phyloP scores from a whole-genome alignment of 179 eudicot species.

The Amaranthus tricolor region DNA sequence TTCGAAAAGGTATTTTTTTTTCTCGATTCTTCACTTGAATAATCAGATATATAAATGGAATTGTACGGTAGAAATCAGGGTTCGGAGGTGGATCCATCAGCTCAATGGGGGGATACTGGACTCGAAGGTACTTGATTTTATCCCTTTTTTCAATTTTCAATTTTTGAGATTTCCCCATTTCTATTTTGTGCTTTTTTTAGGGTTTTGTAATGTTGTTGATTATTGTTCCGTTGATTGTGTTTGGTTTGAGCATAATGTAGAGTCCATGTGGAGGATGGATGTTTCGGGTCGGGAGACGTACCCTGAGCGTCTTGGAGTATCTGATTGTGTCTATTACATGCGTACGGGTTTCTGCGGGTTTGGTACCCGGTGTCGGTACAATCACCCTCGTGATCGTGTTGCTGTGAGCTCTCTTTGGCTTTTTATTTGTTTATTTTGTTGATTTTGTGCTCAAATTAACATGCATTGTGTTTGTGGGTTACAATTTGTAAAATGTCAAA shows the following conservation, averaged over 20 bases:
- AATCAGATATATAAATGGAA: constrained; percentile 43
- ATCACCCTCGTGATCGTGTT: constrained; percentile 82
- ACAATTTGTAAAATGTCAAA: neutral
- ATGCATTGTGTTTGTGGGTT: constrained; percentile 16
- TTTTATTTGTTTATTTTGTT: neutral
- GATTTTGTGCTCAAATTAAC: neutral
- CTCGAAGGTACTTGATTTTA: constrained; percentile 48
- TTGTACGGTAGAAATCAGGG: constrained; percentile 61
- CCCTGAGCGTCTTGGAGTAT: constrained; percentile 82
- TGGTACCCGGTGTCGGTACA: constrained; percentile 74
- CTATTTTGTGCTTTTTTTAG: constrained; percentile 3
- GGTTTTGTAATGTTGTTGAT: constrained; percentile 18
- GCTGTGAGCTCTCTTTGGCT: constrained; percentile 29
- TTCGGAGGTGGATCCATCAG: constrained; percentile 49
- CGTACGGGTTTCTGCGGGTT: constrained; percentile 80
- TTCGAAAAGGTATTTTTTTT: neutral
- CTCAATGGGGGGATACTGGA: constrained; percentile 64
- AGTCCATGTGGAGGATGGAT: constrained; percentile 66
- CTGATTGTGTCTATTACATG: constrained; percentile 79
- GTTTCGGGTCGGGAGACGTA: constrained; percentile 52
- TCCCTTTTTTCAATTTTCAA: neutral
- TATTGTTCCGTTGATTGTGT: neutral
- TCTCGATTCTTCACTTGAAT: constrained; percentile 1
- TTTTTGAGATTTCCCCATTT: neutral
- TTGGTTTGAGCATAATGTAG: constrained; percentile 40